Percentiles rank a stretch among this genome's conserved stretches.
Evolutionary conservation across 441 rosid genomes (phyloP).

Genomic region (Populus tomentosa): DNA sequence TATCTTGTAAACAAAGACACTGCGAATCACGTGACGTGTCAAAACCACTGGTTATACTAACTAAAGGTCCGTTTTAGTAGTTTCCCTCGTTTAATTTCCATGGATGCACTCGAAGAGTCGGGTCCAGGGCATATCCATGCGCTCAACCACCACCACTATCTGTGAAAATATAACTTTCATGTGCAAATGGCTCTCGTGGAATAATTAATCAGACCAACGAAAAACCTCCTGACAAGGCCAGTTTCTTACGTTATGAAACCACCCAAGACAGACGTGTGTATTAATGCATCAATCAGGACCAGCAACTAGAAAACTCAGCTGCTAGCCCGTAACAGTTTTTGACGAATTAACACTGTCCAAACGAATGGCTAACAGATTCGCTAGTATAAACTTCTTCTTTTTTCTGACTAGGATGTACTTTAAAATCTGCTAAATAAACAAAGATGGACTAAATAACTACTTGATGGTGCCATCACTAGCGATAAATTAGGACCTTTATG

Average conservation of each 20-base stretch:
- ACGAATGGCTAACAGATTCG: background rate
- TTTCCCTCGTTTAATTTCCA: no score
- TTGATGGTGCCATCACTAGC: background rate
- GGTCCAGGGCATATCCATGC: no score
- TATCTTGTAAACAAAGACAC: no score
- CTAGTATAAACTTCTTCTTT: background rate
- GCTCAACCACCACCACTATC: no score
- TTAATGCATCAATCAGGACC: background rate
- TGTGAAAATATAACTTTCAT: no score
- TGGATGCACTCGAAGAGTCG: no score
- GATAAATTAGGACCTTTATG: conserved; percentile 1
- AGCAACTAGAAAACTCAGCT: conserved; percentile 6
- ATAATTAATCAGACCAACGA: background rate
- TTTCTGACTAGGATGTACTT: background rate
- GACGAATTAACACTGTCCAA: background rate
- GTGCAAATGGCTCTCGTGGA: background rate
- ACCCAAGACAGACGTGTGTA: background rate
- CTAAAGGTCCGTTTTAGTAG: no score
- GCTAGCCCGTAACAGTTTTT: conserved; percentile 2
- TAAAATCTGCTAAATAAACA: background rate
- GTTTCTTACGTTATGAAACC: no score
- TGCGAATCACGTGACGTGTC: no score
- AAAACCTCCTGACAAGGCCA: background rate
- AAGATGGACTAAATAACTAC: background rate
- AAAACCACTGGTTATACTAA: no score